Evolutionary conservation across 1,284 basidiomycete species (phyloP).

Genomic region (Marasmius oreades): DNA sequence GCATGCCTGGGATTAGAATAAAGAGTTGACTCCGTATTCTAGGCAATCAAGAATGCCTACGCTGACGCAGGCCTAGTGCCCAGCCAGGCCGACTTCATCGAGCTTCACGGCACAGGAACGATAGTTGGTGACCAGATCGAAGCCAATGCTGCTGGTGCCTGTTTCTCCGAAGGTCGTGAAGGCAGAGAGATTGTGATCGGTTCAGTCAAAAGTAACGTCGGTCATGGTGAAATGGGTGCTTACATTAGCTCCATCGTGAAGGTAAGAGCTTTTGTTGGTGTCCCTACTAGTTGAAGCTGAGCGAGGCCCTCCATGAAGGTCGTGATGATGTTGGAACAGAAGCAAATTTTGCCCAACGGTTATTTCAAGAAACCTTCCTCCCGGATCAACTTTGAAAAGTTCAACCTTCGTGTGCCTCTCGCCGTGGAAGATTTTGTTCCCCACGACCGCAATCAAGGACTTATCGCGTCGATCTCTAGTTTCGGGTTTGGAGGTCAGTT

Average conservation of each 20-base stretch:
- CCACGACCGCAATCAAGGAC: slow-evolving; percentile 11
- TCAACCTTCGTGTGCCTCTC: slow-evolving; percentile 18
- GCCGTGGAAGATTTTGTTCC: slow-evolving; percentile 14
- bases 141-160: neutral
- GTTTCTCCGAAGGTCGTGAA: neutral
- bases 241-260: slow-evolving; percentile 1
- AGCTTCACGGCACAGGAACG: slow-evolving; percentile 1
- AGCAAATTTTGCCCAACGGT: slow-evolving; percentile 17
- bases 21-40: neutral
- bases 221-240: slow-evolving; percentile 5
- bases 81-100: neutral
- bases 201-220: slow-evolving; percentile 6
- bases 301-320: slow-evolving; percentile 4
- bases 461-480: slow-evolving; percentile 18
- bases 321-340: slow-evolving; percentile 18
- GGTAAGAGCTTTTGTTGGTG: neutral
- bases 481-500: slow-evolving; percentile 20
- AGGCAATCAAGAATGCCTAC: slow-evolving; percentile 1
- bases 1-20: neutral
- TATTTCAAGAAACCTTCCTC: slow-evolving; percentile 18
- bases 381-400: slow-evolving; percentile 19
- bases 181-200: slow-evolving; percentile 3
- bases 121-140: slow-evolving; percentile 1
- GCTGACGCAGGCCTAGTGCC: neutral
- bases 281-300: neutral